Evolutionary conservation across 1,139 yeast species (phyloP).

Genomic region (Nakaseomyces delphensis): DNA sequence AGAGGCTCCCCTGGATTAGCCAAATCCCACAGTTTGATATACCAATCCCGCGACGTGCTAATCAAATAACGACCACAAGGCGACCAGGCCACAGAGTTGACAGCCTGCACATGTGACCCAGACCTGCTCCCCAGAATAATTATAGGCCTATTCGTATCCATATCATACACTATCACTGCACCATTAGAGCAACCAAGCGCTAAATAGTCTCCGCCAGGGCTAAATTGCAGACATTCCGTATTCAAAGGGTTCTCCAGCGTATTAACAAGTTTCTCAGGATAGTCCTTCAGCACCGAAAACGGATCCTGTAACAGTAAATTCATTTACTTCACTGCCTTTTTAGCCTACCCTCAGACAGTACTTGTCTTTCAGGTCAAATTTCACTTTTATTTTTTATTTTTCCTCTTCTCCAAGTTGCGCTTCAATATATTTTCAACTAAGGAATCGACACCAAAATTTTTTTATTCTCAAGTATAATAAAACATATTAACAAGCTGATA

Average conservation of each 20-base stretch:
- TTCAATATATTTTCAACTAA: no score
- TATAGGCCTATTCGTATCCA: constrained; percentile 44
- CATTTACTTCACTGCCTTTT: no score
- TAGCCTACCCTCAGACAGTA: no score
- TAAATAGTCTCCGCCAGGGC: constrained; percentile 71
- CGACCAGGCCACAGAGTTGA: constrained; percentile 77
- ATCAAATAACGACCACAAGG: constrained; percentile 60
- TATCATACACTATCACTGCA: constrained; percentile 66
- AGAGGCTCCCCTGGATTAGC: constrained; percentile 46
- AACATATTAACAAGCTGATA: no score
- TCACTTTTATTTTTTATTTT: background rate
- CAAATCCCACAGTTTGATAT: constrained; percentile 74
- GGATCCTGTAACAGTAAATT: constrained; percentile 87
- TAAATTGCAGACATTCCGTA: constrained; percentile 66
- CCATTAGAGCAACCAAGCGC: constrained; percentile 86
- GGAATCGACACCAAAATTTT: no score
- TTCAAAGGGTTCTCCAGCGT: constrained; percentile 55
- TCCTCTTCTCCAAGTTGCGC: background rate
- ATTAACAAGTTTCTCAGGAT: constrained; percentile 71
- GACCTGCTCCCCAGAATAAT: constrained; percentile 37
- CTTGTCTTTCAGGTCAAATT: no score
- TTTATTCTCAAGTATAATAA: no score
- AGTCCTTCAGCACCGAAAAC: constrained; percentile 84
- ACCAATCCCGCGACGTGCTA: constrained; percentile 81
- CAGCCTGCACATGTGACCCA: constrained; percentile 60